Base-by-base conservation (phyloP, 306 rosid species). In the Vigna radiata region DNA sequence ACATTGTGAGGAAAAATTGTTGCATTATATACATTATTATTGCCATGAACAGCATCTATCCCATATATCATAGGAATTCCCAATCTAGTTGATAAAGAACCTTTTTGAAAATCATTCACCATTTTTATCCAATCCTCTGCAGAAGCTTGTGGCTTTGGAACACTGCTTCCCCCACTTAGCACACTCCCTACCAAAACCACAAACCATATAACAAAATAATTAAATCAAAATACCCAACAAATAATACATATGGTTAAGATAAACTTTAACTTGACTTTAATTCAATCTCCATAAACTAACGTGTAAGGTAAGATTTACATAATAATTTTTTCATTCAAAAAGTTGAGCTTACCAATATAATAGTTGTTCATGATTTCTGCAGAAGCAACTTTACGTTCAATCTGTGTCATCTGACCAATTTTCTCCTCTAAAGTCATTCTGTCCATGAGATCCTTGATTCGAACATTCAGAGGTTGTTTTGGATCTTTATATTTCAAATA, bases 1-100 rank as follows among this genome's bases (percentile, higher is more conserved):
- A 94, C 89, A 85, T 94, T 94, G 69, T 94, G 98, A 63, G 98
- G 98, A 56, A 94, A 91, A 63, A 90, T 74, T 19, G 98, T 94
- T 44, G 98, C 89, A 61, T 87, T 89, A 71, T 86, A 94, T 48
- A 89, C 98, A 70, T 86, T 94, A 70, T 94, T 94, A 85, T 94
- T 93, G 73, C 97, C 98, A 71, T 94, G 97, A 77, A 94, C 44
- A 39, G 44, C 25, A 70, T 89, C 98, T 62, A 84, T 75, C 53
- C 92, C 97, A 77, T 90, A 93, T 33, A 93, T 81, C 37, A 90
- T 78, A 7, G 97, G 97, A 72, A 93, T 86, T 60, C 90, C 93
- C 58, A 90, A 87, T 76, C 89, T 87, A 4, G 91, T 80, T 11
- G 88, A 86, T 9, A 89, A 73, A 11, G 97, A 84, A 21, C 69